Evolutionary conservation across 2,329 filamentous ascomycete genomes (phyloP).

Genomic region (Chaetomium sp.): DNA sequence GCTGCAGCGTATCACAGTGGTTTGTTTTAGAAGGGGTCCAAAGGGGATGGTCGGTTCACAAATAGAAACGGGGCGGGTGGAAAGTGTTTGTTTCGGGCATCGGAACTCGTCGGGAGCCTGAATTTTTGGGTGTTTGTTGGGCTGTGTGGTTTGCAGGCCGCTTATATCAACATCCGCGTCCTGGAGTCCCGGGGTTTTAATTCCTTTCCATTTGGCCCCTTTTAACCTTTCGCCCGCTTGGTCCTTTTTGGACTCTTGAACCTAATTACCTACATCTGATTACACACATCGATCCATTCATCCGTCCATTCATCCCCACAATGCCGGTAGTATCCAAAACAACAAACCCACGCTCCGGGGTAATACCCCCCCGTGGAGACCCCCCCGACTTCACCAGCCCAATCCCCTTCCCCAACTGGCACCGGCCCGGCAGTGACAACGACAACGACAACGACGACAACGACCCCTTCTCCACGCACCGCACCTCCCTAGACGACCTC

Average conservation of each 20-base stretch:
- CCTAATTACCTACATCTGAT: too few relatives aligned
- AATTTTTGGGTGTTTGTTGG: not conserved
- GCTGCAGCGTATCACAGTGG: not conserved
- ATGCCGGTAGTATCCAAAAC: not conserved
- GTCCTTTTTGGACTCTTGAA: too few relatives aligned
- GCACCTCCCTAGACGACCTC: not conserved
- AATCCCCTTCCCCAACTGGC: not conserved
- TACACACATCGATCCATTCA: too few relatives aligned
- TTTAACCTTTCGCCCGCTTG: too few relatives aligned
- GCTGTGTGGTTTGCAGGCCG: not conserved
- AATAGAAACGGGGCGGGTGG: not conserved
- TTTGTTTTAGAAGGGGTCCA: too few relatives aligned
- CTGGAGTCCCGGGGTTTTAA: not conserved
- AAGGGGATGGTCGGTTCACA: not conserved
- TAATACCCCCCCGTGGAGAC: not conserved
- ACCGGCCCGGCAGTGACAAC: not conserved
- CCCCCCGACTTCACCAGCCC: not conserved
- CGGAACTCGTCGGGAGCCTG: not conserved
- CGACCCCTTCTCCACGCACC: not conserved
- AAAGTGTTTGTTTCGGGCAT: slow-evolving; percentile 2
- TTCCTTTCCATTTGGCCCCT: not conserved
- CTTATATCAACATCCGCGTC: not conserved
- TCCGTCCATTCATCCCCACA: too few relatives aligned
- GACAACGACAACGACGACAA: not conserved
- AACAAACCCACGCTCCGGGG: not conserved